Evolutionary conservation across 306 rosid species (phyloP), one percentile per base, ranked within the genome.

Genomic region (Fragaria ananassa): DNA sequence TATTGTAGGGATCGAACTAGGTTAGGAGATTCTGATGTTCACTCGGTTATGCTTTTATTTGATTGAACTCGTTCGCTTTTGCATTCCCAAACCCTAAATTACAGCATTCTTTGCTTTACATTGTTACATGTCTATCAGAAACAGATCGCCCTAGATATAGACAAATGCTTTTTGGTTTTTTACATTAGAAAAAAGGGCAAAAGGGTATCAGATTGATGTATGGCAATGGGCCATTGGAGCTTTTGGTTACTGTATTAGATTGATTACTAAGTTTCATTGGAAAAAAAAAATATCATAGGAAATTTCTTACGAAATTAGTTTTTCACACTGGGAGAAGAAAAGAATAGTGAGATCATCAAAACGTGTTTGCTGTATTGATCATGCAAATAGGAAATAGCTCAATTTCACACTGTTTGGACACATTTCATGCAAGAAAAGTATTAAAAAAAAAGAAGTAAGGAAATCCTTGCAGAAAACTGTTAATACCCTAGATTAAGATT

Each of bases 161-260:
- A 66, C 75, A 83, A 74, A 74, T 79, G 76, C 87, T 76, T 74
- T 63, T 15, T 15, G 44, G 69, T 19, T 65, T 65, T 50, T 50
- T 70, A 42, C 71, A 74, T 74, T 76, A 70, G 81, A 60, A 61
- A 74, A 70, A 49, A 42, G 49, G 10, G 23, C 1, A 57, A 42
- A 58, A 61, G 49, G 69, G 67, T 29, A 68, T 64, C 58, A 79
- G 76, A 85, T 67, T 74, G 62, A 61, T 74, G 56, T 82, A 81
- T 72, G 47, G 76, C 56, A 68, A 47, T 76, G 39, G 64, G 68
- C 10, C 68, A 31, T 15, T 64, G 51, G 60, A 74, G 68, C 68
- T 74, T 70, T 76, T 39, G 50, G 51, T 53, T 71, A 39, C 78
- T 78, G 21, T 65, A 71, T 19, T 6, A 70, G 81, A n/a, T 45